A percentile compares a stretch with the other conserved stretches of the same genome.
These are phyloP conservation scores for Ilex asprella DNA, from an alignment of 257 asterid genomes.

Conservation along the genomic window DNA sequence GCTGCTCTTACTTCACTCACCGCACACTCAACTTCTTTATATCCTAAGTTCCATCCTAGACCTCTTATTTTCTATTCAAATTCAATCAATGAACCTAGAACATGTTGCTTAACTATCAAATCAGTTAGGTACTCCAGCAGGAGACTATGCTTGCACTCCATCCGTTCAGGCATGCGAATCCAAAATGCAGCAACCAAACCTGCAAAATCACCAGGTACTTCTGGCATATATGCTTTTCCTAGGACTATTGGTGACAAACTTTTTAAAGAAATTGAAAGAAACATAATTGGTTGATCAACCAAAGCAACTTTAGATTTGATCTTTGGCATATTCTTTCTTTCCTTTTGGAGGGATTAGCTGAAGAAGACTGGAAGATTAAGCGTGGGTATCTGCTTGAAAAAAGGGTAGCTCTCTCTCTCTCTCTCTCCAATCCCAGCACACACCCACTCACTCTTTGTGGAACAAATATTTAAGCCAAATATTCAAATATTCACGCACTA, in stretches of 20 bases:
- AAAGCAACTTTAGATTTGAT: background rate
- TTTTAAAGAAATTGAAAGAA: background rate
- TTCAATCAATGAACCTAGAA: slow-evolving; percentile 22
- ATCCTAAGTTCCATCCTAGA: slow-evolving; percentile 29
- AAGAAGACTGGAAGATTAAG: slow-evolving; percentile 84
- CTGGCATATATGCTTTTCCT: background rate
- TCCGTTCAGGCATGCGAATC: slow-evolving; percentile 28
- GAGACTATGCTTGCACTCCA: slow-evolving; percentile 18
- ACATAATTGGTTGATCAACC: background rate
- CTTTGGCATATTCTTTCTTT: slow-evolving; percentile 10
- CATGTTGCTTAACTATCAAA: slow-evolving; percentile 24
- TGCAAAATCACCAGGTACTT: slow-evolving; percentile 77
- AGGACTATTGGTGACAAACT: background rate
- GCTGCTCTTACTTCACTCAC: slow-evolving; percentile 47
- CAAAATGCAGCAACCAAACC: slow-evolving; percentile 65
- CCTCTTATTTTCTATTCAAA: slow-evolving; percentile 22
- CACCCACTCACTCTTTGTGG: background rate
- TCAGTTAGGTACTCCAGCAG: slow-evolving; percentile 20
- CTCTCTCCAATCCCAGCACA: background rate
- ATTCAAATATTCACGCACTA: background rate
- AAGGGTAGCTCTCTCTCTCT: slow-evolving; percentile 33
- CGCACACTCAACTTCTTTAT: slow-evolving; percentile 28
- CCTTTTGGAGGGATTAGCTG: slow-evolving; percentile 58
- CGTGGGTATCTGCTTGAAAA: slow-evolving; percentile 62
- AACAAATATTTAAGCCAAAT: background rate